Evolutionary conservation across 345 rosid genomes (phyloP), one percentile per base, ranked within the genome.

Genomic region (Firmiana major): DNA sequence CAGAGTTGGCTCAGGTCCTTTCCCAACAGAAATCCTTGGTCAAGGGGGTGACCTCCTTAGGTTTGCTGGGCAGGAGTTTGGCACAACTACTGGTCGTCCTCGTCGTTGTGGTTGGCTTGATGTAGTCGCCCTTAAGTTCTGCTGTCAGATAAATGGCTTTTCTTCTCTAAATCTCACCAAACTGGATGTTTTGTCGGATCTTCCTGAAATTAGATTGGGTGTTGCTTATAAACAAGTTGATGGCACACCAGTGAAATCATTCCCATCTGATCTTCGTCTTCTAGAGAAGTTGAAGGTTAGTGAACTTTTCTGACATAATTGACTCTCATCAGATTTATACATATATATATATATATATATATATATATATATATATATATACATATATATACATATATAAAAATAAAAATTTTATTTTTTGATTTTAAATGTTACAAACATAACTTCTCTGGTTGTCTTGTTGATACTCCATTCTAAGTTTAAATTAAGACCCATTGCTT

Each of bases 71-170:
- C 97, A 93, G 68, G 99, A 92, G 86, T 93, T 96, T 83, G 99
- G 99, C 75, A 93, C 99, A 31, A 91, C 97, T 31, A 96, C 98
- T 9, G 98, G 99, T 38, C 99, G 97, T 53, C 99, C 99, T 84
- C 93, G 99, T 46, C 97, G 97, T 67, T 96, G 99, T 80, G 99
- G 98, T 53, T 96, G 99, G 99, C 98, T 96, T 6, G 99, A 96
- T 85, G 73, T 96, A 64, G 99, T 96, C 84, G 98, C 98, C 4
- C 80, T 93, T 82, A 92, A 81, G 79, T 96, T 81, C 82, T 84
- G 91, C 81, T 93, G 97, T 83, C 94, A 91, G 79, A 90, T 96
- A 76, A 96, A 96, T 77, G 98, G 98, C 45, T 92, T 96, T 79
- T 88, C 99, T n/a, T 93, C 99, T 24, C 87, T 96, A 43, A 96